Conservation (phyloP, 768 basidiomycete species). For the Pisolithus tinctorius region DNA sequence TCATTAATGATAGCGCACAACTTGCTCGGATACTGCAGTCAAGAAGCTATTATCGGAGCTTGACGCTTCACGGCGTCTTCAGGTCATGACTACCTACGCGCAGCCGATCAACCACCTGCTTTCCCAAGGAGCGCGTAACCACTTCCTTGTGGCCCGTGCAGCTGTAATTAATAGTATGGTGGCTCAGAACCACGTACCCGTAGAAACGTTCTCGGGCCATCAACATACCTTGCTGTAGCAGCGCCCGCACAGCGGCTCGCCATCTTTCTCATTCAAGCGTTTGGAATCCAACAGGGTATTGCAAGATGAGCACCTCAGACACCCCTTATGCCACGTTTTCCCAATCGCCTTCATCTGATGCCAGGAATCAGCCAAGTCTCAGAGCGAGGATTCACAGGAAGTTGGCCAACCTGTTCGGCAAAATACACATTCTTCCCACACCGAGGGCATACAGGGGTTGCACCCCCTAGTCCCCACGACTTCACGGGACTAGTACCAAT, state of each 20-base stretch:
- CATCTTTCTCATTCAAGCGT: constrained; percentile 70
- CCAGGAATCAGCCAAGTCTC: background rate
- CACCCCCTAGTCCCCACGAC: constrained; percentile 46
- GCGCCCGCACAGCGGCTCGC: constrained; percentile 58
- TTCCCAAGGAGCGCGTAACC: constrained; percentile 69
- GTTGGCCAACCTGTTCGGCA: constrained; percentile 60
- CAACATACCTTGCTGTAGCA: constrained; percentile 62
- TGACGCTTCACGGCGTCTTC: background rate
- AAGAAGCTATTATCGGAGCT: background rate
- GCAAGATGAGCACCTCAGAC: constrained; percentile 73
- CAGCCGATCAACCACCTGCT: constrained; percentile 31
- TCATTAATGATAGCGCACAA: constrained; percentile 12
- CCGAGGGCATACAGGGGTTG: constrained; percentile 56
- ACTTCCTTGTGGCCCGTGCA: constrained; percentile 65
- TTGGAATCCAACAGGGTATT: constrained; percentile 63
- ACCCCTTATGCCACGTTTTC: constrained; percentile 73
- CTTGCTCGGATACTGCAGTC: background rate
- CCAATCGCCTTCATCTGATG: constrained; percentile 70
- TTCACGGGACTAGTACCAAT: constrained; percentile 35
- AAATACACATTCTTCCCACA: constrained; percentile 80
- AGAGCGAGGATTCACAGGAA: background rate
- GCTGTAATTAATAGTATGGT: constrained; percentile 31
- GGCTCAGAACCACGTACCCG: background rate
- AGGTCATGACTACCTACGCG: too few species aligned
- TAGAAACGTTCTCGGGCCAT: background rate